Base-by-base conservation (phyloP, 371 early-diverging fungal species). In the Mortierella sp. region DNA sequence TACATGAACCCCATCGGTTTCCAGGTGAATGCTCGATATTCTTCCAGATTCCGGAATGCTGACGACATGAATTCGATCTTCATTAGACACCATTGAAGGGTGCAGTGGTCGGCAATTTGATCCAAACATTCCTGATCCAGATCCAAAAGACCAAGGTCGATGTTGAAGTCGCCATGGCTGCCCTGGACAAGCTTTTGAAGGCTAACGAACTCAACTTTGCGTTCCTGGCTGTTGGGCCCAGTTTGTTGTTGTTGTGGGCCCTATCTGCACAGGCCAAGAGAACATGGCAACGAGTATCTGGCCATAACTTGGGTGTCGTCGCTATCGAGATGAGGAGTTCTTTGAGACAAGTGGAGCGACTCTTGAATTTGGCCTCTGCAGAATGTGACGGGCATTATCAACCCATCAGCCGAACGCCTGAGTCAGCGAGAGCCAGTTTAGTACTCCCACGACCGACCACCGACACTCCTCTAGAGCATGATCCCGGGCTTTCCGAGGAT, bases 201-300 rank as follows among this genome's bases (percentile, higher is more conserved):
- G 90, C 97, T 0, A 97, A 98, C 80, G 98, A 98, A 72, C 88
- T 98, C 55, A 98, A 97, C 65, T 98, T 98, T 87, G 92, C 94
- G 13, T 88, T 98, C 64, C 69, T 98, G 43, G 89, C 89, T 48
- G 87, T 88, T 26, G 87, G 87, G 9, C 91, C 91, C 30, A 86
- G 87, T 30, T 82, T 90, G 80, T 72, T 89, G 41, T 60, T 89
- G 4, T 80, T 85, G 1, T 90, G 83, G 82, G 85, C 82, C 5
- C 61, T 84, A 8, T 74, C 79, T 24, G 49, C 84, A 5, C 85
- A 86, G 84, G 61, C 83, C n/a, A 84, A 81, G 59, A 71, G 76
- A 23, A 42, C 69, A 6, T 79, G 80, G 51, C 68, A 68, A n/a
- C 51, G 48, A 9, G 24, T 42, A 12, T 42, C 65, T 16, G 64